Base-by-base conservation (phyloP, 352 stramenopile genomes). In the Globisporangium perplexum region DNA sequence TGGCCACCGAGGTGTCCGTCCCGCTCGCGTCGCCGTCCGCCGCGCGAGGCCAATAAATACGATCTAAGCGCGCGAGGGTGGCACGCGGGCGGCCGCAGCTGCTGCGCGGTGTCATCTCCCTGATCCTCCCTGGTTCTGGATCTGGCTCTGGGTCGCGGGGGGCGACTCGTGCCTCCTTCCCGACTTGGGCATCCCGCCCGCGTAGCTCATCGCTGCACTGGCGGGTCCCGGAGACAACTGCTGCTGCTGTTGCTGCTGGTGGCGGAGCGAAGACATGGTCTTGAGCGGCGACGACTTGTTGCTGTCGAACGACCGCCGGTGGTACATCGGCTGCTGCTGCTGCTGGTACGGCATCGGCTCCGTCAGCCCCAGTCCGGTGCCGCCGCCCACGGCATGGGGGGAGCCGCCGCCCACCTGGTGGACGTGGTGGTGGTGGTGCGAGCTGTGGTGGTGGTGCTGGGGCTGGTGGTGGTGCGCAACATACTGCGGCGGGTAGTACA, bases 201-300 rank as follows among this genome's bases (percentile, higher is more conserved):
- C 22, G 47, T 52, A 52, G 18, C 18, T 38, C 47, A 28, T 28
- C 47, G 26, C 45, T 15, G 12, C 20, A 18, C 22, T 18, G 17
- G 7, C 35, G 4, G n/a, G 2, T 24, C 47, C 33, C 7, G 47
- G 39, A 7, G 39, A 53, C 39, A 24, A 12, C 22, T 50, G 28
- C 50, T 38, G 53, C 38, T 49, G 50, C 17, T 36, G 57, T 23
- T 26, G 48, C 53, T 23, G 57, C 47, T 47, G 59, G 30, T 54
- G 59, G 17, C 50, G 59, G 33, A 43, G 47, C 20, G 54, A 42
- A 26, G 50, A 14, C 50, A 39, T 11, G n/a, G n/a, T 28, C 26
- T 62, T 62, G n/a, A 53, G 59, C 28, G 53, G 53, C 30, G 57
- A 50, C 7, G 48, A 41, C 53, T 58, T 59, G 45, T 22, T 28